A percentile compares a stretch with the other conserved stretches of the same genome.
phyloP scores from a whole-genome alignment of 2,329 filamentous ascomycete species.

The Dryadomyces quercivorus region DNA sequence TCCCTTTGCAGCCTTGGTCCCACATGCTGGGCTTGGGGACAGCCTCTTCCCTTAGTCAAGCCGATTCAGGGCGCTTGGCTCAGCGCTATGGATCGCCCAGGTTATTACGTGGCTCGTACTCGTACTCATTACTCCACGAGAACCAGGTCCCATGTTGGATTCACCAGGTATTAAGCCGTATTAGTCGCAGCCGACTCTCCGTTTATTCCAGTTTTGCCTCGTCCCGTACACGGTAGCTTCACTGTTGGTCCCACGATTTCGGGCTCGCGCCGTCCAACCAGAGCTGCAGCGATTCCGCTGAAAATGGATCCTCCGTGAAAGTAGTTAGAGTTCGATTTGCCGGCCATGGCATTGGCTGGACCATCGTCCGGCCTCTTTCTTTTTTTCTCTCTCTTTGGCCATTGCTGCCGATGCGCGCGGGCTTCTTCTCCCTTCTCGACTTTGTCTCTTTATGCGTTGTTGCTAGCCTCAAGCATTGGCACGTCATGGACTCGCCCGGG shows the following conservation, averaged over 20 bases:
- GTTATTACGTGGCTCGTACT: neutral
- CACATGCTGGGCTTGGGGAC: no score
- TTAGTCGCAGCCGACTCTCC: neutral
- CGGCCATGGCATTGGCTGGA: neutral
- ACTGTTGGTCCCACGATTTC: neutral
- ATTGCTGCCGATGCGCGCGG: neutral
- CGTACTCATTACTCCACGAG: no score
- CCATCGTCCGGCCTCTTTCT: neutral
- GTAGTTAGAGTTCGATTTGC: neutral
- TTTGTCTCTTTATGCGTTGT: neutral
- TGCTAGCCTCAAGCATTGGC: neutral
- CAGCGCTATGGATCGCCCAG: no score
- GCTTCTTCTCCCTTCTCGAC: neutral
- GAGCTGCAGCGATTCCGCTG: neutral
- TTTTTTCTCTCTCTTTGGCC: neutral
- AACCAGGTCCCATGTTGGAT: no score
- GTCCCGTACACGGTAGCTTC: neutral
- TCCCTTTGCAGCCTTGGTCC: no score
- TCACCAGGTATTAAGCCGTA: neutral
- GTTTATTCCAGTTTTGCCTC: neutral
- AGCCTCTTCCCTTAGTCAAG: no score
- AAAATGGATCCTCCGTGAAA: neutral
- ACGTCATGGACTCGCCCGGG: neutral
- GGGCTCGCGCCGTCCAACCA: neutral
- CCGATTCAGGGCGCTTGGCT: no score